A percentile compares a stretch with the other conserved stretches of the same genome.
Conservation (phyloP, 768 basidiomycete species). For the Mycena belliarum region DNA sequence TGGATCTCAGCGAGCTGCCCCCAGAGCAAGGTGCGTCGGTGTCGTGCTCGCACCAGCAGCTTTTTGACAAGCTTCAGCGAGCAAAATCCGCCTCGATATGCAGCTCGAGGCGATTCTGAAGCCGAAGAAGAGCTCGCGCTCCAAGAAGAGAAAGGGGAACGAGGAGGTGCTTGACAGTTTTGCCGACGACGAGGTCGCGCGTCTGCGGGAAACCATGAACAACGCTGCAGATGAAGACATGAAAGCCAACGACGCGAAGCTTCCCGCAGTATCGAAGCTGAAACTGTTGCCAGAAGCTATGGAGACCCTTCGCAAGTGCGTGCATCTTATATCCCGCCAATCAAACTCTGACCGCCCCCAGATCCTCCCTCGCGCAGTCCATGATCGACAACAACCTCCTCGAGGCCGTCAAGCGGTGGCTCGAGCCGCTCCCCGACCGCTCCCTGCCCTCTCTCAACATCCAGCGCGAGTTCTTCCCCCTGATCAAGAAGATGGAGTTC, state of each 20-base stretch:
- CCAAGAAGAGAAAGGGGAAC: conserved; percentile 73
- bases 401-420: conserved; percentile 85
- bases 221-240: conserved; percentile 84
- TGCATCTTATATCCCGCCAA: conserved; percentile 11
- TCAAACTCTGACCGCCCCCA: conserved; percentile 32
- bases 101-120: conserved; percentile 87
- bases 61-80: conserved; percentile 47
- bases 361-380: conserved; percentile 83
- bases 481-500: conserved; percentile 85
- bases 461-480: conserved; percentile 86
- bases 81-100: conserved; percentile 76
- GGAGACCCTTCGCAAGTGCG: conserved; percentile 90
- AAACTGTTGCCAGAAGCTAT: conserved; percentile 86
- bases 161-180: conserved; percentile 84
- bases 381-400: conserved; percentile 95
- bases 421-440: conserved; percentile 91
- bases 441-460: conserved; percentile 96
- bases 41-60: neutral
- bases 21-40: conserved; percentile 69
- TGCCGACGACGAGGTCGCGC: conserved; percentile 88
- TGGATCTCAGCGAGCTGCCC: conserved; percentile 67
- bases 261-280: conserved; percentile 85
- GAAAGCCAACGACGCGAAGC: conserved; percentile 73
- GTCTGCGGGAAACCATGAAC: conserved; percentile 88
- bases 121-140: conserved; percentile 67